Evolutionary conservation across 768 basidiomycete genomes (phyloP).

Genomic region (Sporobolomyces pararoseus): DNA sequence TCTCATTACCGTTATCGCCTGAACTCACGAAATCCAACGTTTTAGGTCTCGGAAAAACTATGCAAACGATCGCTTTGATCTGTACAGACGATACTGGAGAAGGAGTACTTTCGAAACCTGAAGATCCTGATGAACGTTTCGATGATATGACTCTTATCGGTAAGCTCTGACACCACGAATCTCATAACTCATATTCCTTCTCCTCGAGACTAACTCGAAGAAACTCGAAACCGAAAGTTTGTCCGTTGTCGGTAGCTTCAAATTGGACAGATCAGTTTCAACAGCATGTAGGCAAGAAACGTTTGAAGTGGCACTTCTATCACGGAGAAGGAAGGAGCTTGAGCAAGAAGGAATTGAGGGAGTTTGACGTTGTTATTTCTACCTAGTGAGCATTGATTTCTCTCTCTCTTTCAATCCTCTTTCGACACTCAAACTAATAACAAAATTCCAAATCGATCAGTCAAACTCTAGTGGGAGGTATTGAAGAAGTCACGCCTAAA

Average conservation of each 20-base stretch:
- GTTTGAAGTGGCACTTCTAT: conserved; percentile 57
- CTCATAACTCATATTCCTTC: no score
- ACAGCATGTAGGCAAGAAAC: conserved; percentile 40
- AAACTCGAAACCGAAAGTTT: conserved; percentile 54
- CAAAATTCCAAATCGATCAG: neutral
- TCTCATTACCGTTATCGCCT: no score
- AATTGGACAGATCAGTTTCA: conserved; percentile 53
- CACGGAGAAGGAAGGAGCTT: conserved; percentile 62
- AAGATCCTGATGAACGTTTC: conserved; percentile 60
- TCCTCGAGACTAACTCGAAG: neutral
- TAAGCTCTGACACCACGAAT: conserved; percentile 47
- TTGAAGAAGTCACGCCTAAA: conserved; percentile 59
- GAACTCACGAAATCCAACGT: no score
- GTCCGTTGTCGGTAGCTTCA: conserved; percentile 74
- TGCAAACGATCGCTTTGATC: conserved; percentile 78
- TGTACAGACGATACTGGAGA: conserved; percentile 49
- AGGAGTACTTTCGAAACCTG: conserved; percentile 39
- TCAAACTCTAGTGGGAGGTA: conserved; percentile 31
- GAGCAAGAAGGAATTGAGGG: conserved; percentile 59
- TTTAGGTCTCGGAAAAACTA: conserved; percentile 73
- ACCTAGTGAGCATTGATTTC: conserved; percentile 51
- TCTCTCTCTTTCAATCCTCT: neutral
- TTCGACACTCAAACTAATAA: neutral
- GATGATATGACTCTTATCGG: conserved; percentile 75
- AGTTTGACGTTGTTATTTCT: conserved; percentile 74